Conservation (phyloP, 2,329 filamentous ascomycete genomes). For the Dothidotthia symphoricarpi region DNA sequence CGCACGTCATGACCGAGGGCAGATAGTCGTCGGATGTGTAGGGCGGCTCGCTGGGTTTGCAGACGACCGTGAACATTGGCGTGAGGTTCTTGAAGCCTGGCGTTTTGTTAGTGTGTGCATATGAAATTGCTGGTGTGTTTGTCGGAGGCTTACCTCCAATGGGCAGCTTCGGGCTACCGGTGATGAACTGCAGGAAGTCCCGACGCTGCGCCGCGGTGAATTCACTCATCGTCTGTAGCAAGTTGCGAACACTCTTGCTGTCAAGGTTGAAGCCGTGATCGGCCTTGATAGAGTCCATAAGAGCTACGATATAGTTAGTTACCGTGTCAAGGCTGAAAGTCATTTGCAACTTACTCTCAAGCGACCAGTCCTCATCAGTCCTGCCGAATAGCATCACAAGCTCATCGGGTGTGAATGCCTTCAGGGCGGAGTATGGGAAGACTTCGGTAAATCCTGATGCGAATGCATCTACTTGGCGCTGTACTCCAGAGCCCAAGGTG, state of each 20-base stretch:
- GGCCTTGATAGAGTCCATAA: constrained; percentile 98
- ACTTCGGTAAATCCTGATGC: constrained; percentile 88
- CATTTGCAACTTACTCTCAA: constrained; percentile 74
- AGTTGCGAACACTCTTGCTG: constrained; percentile 88
- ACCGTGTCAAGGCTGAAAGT: not conserved
- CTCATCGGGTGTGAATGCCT: constrained; percentile 92
- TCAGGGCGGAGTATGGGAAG: constrained; percentile 89
- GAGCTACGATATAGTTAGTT: constrained; percentile 56
- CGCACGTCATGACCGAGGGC: constrained; percentile 99
- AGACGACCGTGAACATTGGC: constrained; percentile 98
- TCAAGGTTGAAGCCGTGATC: constrained; percentile 99
- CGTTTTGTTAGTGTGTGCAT: constrained; percentile 4
- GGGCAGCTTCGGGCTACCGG: constrained; percentile 93
- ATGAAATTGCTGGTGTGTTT: not conserved
- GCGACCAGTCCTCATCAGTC: constrained; percentile 92
- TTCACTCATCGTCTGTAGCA: constrained; percentile 93
- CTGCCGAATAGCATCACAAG: constrained; percentile 91
- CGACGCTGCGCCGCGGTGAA: constrained; percentile 71
- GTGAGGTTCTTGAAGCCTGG: constrained; percentile 93
- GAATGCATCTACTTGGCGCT: constrained; percentile 87
- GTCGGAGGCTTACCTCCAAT: constrained; percentile 74
- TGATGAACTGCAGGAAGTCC: constrained; percentile 96
- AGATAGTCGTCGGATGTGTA: constrained; percentile 95
- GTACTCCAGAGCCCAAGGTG: constrained; percentile 85
- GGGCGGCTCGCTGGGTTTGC: constrained; percentile 94